phyloP scores from a whole-genome alignment of 2,329 filamentous ascomycete genomes.

The Atkinsonella texensis region DNA sequence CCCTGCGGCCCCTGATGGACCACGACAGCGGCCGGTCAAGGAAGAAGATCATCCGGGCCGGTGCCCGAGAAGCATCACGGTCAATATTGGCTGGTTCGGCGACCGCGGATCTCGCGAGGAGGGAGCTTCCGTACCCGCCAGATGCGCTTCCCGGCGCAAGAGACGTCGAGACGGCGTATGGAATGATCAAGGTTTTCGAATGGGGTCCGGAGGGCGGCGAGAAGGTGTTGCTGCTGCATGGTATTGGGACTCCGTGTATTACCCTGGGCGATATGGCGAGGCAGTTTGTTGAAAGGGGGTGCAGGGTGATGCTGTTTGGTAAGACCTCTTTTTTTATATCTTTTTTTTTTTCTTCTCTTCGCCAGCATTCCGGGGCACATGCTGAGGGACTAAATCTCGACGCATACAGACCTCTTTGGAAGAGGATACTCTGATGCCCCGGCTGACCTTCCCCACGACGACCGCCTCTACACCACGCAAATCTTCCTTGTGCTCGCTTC shows the following conservation, averaged over 20 bases:
- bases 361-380: too few relatives aligned
- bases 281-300: slow-evolving; percentile 52
- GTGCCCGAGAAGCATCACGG: slow-evolving; percentile 3
- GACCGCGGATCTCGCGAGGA: background rate
- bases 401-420: slow-evolving; percentile 45
- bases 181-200: slow-evolving; percentile 63
- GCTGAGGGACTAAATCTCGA: too few relatives aligned
- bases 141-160: slow-evolving; percentile 57
- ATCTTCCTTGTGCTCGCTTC: slow-evolving; percentile 59
- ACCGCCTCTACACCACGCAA: slow-evolving; percentile 59
- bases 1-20: slow-evolving; percentile 14
- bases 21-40: slow-evolving; percentile 5
- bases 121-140: slow-evolving; percentile 48
- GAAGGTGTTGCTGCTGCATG: slow-evolving; percentile 66
- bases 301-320: slow-evolving; percentile 69
- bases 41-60: background rate
- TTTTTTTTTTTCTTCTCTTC: slow-evolving; percentile 20
- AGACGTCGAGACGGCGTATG: slow-evolving; percentile 59
- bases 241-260: slow-evolving; percentile 68
- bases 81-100: background rate
- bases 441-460: slow-evolving; percentile 57
- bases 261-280: slow-evolving; percentile 55
- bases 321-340: too few relatives aligned
- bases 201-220: slow-evolving; percentile 62
- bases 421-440: slow-evolving; percentile 56